Evolutionary conservation across 2,329 filamentous ascomycete species (phyloP).

Genomic region (Nigrograna mackinnonii): DNA sequence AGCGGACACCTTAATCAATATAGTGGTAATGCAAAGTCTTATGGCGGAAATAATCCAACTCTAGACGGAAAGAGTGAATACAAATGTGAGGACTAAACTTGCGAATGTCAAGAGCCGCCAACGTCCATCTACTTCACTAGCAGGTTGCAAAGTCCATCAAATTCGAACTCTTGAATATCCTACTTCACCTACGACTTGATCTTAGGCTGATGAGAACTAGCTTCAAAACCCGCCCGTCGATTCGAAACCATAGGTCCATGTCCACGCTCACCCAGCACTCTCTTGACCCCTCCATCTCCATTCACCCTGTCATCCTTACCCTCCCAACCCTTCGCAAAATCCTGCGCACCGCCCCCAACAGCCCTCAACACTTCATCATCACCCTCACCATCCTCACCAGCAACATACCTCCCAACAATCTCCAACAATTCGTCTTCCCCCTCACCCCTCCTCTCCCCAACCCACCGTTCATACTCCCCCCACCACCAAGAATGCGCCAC

Average conservation of each 20-base stretch:
- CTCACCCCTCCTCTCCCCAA: slow-evolving; percentile 21
- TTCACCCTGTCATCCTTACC: neutral
- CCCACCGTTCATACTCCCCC: slow-evolving; percentile 50
- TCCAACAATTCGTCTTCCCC: slow-evolving; percentile 21
- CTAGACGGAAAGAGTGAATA: too few relatives aligned
- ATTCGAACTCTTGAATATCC: too few relatives aligned
- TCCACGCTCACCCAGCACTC: slow-evolving; percentile 17
- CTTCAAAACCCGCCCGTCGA: too few relatives aligned
- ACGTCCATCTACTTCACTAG: too few relatives aligned
- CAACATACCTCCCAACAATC: slow-evolving; percentile 25
- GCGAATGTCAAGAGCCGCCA: too few relatives aligned
- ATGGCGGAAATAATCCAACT: too few relatives aligned
- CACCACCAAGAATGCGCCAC: slow-evolving; percentile 59
- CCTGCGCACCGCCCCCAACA: slow-evolving; percentile 32
- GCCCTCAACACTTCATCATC: slow-evolving; percentile 30
- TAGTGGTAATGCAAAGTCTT: too few relatives aligned
- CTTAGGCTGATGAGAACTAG: too few relatives aligned
- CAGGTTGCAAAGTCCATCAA: too few relatives aligned
- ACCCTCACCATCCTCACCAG: slow-evolving; percentile 15
- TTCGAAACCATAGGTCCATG: slow-evolving; percentile 15
- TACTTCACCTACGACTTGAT: too few relatives aligned
- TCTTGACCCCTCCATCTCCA: neutral
- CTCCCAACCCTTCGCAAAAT: slow-evolving; percentile 33
- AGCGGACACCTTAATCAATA: too few relatives aligned
- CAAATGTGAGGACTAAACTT: too few relatives aligned